phyloP scores from a whole-genome alignment of 371 early-diverging fungal species.

The Mucor saturninus region DNA sequence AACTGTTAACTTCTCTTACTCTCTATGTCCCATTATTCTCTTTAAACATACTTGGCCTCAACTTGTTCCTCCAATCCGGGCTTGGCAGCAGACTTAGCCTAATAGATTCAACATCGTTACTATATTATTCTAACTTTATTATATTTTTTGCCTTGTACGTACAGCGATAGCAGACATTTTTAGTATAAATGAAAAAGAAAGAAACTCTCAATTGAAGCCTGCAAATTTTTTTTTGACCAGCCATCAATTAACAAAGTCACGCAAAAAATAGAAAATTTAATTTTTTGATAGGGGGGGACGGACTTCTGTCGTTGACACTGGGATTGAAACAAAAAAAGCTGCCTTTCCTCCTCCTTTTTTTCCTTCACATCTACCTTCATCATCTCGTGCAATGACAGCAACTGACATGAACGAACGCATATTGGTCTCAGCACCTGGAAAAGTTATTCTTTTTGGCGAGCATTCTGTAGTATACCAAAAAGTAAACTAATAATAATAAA shows the following conservation, averaged over 20 bases:
- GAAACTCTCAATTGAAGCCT: constrained; percentile 5
- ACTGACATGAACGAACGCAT: constrained; percentile 23
- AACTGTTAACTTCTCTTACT: not conserved
- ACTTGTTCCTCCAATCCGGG: constrained; percentile 63
- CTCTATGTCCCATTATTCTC: not conserved
- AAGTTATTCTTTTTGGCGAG: constrained; percentile 97
- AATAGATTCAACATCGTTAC: not conserved
- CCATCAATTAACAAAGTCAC: constrained; percentile 9
- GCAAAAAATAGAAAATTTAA: constrained; percentile 11
- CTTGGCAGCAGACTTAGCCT: constrained; percentile 58
- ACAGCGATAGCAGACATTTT: constrained; percentile 41
- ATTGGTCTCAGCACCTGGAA: constrained; percentile 88
- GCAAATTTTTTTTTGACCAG: constrained; percentile 5
- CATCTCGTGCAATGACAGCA: constrained; percentile 14
- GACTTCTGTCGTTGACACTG: not conserved
- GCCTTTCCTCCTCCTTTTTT: not conserved
- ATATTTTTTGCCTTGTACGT: constrained; percentile 6
- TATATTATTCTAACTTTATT: not conserved
- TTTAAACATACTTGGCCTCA: constrained; percentile 51
- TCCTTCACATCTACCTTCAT: not conserved
- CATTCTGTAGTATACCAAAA: constrained; percentile 97
- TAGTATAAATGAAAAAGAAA: constrained; percentile 36
- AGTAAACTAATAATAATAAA: constrained; percentile 44
- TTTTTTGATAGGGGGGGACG: not conserved
- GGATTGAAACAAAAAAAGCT: not conserved